Evolutionary conservation across 139 green algal genomes (phyloP), one percentile per base, ranked within the genome.

Genomic region (Astrephomene gubernaculifera): DNA sequence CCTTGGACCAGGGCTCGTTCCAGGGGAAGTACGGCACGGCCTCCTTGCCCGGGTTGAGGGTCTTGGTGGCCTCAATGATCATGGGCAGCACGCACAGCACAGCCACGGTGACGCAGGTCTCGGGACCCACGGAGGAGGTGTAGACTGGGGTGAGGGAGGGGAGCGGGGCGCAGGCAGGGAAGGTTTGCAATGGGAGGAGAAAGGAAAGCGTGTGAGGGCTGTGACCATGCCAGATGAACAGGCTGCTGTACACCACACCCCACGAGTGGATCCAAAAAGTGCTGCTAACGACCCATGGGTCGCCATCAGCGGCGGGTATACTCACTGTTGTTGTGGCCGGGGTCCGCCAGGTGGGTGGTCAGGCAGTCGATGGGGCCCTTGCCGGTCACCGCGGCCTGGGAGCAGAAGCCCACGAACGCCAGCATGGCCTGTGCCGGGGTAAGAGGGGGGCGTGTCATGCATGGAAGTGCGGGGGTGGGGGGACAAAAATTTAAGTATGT

Each of bases 371-470:
- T 94, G 81, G 96, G 96, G 87, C 95, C 95, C 90, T 93, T 85
- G 88, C 96, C 93, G 70, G 86, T 90, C 79, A 97, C 94, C 8
- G 91, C 91, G 41, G 92, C 92, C 89, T 97, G 94, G 54, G 90
- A 96, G 86, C 86, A 90, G 90, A 97, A 98, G 87, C 97, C 97
- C 12, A 98, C 35, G 87, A 98, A 96, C n/a, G 96, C 96, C 53
- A 98, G 71, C 95, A 97, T 97, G 6, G 93, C 92, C 52, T 86
- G 65, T 49, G 29, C 35, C 19, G 22, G 4, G 39, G 65, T 2
- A 19, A 19, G 65, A 49, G 8, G 35, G 64, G 9, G 61, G 27
- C 8, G n/a, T n/a, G n/a, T n/a, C n/a, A n/a, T n/a, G n/a, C n/a
- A n/a, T n/a, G n/a, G n/a, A n/a, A n/a, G n/a, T n/a, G n/a, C n/a